Base-by-base conservation (phyloP, 2,329 filamentous ascomycete species). In the Curvularia lunata region DNA sequence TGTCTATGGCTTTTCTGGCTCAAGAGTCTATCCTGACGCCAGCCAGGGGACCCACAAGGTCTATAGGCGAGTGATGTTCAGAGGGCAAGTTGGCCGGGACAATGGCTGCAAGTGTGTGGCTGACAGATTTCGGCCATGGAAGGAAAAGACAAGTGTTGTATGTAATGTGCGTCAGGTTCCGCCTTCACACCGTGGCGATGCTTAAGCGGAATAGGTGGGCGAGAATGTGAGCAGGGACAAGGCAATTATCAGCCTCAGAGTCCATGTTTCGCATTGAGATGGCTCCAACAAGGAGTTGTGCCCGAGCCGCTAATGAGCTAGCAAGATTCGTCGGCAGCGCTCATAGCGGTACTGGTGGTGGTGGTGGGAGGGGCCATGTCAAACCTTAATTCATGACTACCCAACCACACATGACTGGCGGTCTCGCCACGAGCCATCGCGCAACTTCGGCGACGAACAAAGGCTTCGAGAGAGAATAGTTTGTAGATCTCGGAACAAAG, bases 311-410 rank as follows among this genome's bases (percentile, higher is more conserved):
- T 47, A 28, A 12, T 21, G 4, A 23, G 23, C 9, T 23, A 4
- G 34, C 23, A 19, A 23, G 21, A 49, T 27, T 49, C n/a, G 34
- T 40, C 23, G 47, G 10, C 16, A 27, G 16, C 5, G n/a, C 4
- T 27, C 23, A 43, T 50, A 50, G 27, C 21, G 37, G 49, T 54
- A 38, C 27, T 21, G 21, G 21, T 50, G 27, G 19, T 34, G 28
- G 37, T 23, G 47, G 52, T 38, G 27, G 45, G 46, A 48, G 25
- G 18, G 38, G 30, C 37, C 52, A 25, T 25, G 52, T 50, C 37
- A 54, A 49, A 54, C 48, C 46, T 54, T 32, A 45, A 30, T 45
- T 28, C 48, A n/a, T 30, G 13, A 37, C 27, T 38, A 54, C 40
- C 52, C 34, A 13, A 37, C 48, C 45, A 47, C 25, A 41, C 34